Percentiles rank a stretch among this genome's conserved stretches.
These are phyloP conservation scores for Colletotrichum gigasporum DNA, from an alignment of 2,329 filamentous ascomycete species.

Conservation along the genomic window DNA sequence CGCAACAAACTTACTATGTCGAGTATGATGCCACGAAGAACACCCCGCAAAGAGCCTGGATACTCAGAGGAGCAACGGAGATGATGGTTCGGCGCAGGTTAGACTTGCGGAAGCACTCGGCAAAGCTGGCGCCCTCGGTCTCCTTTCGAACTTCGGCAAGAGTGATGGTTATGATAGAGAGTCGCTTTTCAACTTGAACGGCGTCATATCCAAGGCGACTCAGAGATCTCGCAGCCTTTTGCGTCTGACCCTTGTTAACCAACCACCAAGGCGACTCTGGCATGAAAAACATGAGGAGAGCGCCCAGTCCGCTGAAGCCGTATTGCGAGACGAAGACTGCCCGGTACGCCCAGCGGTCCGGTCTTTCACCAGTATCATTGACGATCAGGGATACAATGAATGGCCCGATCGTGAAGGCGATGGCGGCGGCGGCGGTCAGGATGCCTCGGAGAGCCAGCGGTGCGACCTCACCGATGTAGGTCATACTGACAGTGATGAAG, in stretches of 20 bases:
- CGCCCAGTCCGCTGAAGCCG: constrained; percentile 26
- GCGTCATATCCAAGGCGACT: constrained; percentile 40
- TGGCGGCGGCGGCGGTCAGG: constrained; percentile 39
- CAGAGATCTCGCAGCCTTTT: constrained; percentile 35
- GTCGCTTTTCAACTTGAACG: constrained; percentile 40
- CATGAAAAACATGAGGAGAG: constrained; percentile 35
- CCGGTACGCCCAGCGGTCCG: constrained; percentile 44
- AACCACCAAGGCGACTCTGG: constrained; percentile 56
- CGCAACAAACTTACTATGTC: too few relatives aligned
- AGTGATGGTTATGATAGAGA: constrained; percentile 41
- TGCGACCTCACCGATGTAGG: constrained; percentile 42
- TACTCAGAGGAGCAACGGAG: constrained; percentile 45
- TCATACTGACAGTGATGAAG: constrained; percentile 38
- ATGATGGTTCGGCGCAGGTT: constrained; percentile 52
- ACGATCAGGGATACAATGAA: constrained; percentile 42
- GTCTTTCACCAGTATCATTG: constrained; percentile 38
- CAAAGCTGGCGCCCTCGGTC: constrained; percentile 46
- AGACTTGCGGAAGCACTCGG: constrained; percentile 49
- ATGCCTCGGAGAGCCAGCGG: constrained; percentile 41
- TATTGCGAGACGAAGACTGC: constrained; percentile 31
- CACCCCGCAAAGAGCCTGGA: constrained; percentile 46
- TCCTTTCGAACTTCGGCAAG: constrained; percentile 45
- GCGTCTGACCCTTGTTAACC: constrained; percentile 38
- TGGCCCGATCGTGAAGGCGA: constrained; percentile 39
- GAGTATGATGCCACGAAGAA: constrained; percentile 47